A percentile compares a stretch with the other conserved stretches of the same genome.
Conservation (phyloP, 2,329 filamentous ascomycete species). For the Colletotrichum plurivorum region DNA sequence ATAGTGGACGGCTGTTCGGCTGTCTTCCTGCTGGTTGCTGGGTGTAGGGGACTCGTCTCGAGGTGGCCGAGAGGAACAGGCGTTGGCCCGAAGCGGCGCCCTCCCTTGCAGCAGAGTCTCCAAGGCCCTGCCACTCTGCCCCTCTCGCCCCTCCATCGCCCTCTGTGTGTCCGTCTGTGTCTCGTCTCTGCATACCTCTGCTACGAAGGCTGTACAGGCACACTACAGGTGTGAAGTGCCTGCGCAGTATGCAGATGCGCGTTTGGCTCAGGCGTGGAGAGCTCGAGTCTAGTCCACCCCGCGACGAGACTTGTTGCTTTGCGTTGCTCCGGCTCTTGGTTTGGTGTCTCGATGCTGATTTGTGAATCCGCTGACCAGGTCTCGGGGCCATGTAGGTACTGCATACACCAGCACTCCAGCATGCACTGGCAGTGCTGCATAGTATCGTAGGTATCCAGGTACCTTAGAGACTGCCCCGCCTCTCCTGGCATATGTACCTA, state of each 20-base stretch:
- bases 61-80: constrained; percentile 28
- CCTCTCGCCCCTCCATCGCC: constrained; percentile 8
- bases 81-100: constrained; percentile 34
- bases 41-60: constrained; percentile 28
- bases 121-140: neutral
- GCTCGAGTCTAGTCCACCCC: constrained; percentile 10
- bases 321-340: constrained; percentile 25
- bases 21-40: neutral
- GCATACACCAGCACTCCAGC: too few species aligned
- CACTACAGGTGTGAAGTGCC: too few species aligned
- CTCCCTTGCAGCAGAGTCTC: constrained; percentile 16
- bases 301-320: constrained; percentile 19
- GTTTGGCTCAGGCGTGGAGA: constrained; percentile 25
- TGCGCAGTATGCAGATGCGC: neutral
- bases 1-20: constrained; percentile 4
- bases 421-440: too few species aligned
- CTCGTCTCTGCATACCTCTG: neutral
- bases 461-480: neutral
- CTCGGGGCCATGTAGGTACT: too few species aligned
- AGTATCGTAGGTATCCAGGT: constrained; percentile 1
- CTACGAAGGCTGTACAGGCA: too few species aligned
- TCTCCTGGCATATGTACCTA: neutral
- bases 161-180: constrained; percentile 2
- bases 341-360: constrained; percentile 1
- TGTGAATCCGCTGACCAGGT: too few species aligned